phyloP scores from a whole-genome alignment of 192 early-diverging fungal species.

The Gonapodya sp. region DNA sequence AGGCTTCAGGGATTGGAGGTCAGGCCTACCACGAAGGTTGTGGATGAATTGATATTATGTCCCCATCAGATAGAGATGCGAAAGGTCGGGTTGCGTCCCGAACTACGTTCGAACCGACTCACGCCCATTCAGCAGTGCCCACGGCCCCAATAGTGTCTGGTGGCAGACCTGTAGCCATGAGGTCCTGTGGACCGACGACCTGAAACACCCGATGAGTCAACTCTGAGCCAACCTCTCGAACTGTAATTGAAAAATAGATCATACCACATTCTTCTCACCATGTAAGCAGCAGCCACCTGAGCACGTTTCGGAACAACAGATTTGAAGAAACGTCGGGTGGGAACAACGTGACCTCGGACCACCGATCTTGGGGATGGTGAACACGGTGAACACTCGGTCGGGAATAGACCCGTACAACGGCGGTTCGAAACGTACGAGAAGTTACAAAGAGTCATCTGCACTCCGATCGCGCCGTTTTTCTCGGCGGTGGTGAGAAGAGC shows the following conservation, averaged over 20 bases:
- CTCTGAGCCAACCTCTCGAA: no score
- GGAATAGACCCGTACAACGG: background rate
- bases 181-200: slow-evolving; percentile 10
- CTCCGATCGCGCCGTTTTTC: slow-evolving; percentile 3
- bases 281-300: background rate
- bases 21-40: no score
- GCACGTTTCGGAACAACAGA: background rate
- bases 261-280: no score
- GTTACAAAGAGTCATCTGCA: background rate
- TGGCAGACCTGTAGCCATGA: slow-evolving; percentile 5
- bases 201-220: no score
- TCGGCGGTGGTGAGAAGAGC: background rate
- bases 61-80: no score
- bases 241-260: no score
- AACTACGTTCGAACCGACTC: background rate
- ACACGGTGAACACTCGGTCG: no score
- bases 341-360: background rate
- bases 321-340: background rate
- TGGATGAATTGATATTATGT: no score
- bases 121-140: background rate
- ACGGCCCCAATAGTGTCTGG: slow-evolving; percentile 6
- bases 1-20: slow-evolving; percentile 8
- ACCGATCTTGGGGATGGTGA: background rate
- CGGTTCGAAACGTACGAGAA: background rate
- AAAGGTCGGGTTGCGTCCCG: no score